A percentile compares a stretch with the other conserved stretches of the same genome.
Evolutionary conservation across 306 rosid species (phyloP).

Genomic region (Prunus padus): DNA sequence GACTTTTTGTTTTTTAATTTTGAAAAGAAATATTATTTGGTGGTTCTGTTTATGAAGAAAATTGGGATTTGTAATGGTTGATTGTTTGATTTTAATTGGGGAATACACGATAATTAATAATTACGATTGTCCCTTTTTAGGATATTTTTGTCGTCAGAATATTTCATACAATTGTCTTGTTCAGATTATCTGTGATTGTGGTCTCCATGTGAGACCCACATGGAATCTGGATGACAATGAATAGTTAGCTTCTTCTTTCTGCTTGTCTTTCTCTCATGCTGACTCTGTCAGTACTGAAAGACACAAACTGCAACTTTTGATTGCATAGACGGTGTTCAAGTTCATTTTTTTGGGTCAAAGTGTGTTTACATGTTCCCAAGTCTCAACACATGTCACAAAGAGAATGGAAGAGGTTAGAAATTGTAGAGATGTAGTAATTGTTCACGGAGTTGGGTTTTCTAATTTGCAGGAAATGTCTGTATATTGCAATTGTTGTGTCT

Average conservation of each 20-base stretch:
- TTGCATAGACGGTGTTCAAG: not conserved
- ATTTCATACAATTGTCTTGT: not conserved
- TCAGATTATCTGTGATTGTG: not conserved
- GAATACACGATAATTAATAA: not conserved
- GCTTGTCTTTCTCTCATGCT: not conserved
- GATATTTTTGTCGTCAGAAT: not conserved
- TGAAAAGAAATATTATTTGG: too few species aligned
- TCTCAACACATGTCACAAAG: not conserved
- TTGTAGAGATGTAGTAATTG: not conserved
- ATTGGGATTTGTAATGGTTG: not conserved
- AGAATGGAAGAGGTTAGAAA: not conserved
- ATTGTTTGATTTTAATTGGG: not conserved
- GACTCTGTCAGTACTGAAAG: not conserved
- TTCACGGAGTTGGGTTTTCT: not conserved
- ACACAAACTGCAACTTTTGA: not conserved
- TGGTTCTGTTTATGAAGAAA: not conserved
- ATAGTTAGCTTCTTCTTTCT: not conserved
- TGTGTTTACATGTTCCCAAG: not conserved
- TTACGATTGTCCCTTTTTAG: too few species aligned
- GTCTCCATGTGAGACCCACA: conserved; percentile 4
- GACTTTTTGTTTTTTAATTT: not conserved
- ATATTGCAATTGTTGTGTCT: not conserved
- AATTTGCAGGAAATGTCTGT: not conserved
- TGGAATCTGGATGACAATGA: not conserved
- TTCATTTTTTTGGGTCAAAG: not conserved